Evolutionary conservation across 2,329 filamentous ascomycete species (phyloP).

Genomic region (Aspergillus vadensis): DNA sequence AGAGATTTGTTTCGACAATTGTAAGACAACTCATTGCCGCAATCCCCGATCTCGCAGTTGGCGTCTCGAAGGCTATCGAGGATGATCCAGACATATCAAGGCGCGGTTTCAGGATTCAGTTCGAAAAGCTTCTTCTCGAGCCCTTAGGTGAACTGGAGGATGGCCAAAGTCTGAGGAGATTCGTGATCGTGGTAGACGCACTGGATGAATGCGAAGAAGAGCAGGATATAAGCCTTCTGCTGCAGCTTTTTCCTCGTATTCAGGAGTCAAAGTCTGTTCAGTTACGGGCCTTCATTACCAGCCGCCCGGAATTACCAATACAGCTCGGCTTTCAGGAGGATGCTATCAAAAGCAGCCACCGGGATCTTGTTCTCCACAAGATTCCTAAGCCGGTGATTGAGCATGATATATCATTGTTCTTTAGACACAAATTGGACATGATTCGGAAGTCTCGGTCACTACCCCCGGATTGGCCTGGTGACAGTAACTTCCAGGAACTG

Average conservation of each 20-base stretch:
- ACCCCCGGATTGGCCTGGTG: conserved; percentile 21
- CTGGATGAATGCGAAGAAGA: conserved; percentile 32
- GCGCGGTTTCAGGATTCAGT: conserved; percentile 31
- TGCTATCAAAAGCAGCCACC: neutral
- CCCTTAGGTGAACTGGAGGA: conserved; percentile 19
- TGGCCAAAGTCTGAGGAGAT: neutral
- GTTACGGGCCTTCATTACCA: conserved; percentile 30
- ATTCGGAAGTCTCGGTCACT: conserved; percentile 18
- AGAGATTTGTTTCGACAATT: conserved; percentile 44
- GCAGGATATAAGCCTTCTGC: conserved; percentile 23
- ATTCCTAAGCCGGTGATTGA: conserved; percentile 22
- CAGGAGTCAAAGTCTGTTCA: conserved; percentile 15
- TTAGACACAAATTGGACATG: conserved; percentile 21
- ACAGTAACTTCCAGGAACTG: neutral
- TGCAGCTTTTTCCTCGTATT: conserved; percentile 23
- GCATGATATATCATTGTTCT: conserved; percentile 30
- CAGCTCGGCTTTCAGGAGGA: conserved; percentile 13
- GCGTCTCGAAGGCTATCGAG: conserved; percentile 24
- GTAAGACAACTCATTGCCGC: conserved; percentile 30
- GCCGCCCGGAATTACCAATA: conserved; percentile 31
- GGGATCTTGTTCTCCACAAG: conserved; percentile 11
- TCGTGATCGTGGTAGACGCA: conserved; percentile 29
- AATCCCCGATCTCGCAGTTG: conserved; percentile 29
- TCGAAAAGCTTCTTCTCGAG: conserved; percentile 29
- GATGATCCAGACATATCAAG: conserved; percentile 28